Conservation (phyloP, 1,284 basidiomycete genomes). For the Xerocomus minutiporus region DNA sequence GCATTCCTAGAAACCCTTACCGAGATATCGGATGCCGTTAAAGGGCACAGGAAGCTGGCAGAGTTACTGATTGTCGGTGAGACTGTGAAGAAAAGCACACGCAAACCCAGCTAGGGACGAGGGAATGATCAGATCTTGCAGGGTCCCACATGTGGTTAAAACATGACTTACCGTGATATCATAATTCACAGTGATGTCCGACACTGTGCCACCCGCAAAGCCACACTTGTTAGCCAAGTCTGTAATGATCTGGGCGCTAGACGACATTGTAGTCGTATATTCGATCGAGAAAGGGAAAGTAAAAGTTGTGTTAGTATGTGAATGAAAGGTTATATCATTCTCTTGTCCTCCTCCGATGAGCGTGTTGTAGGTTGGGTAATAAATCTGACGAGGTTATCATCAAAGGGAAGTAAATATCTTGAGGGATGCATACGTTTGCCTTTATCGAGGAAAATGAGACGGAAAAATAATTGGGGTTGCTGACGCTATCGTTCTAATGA, state of each 20-base stretch:
- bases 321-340: conserved; percentile 59
- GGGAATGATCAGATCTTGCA: conserved; percentile 12
- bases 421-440: conserved; percentile 46
- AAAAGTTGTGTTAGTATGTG: conserved; percentile 67
- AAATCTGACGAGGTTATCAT: conserved; percentile 43
- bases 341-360: conserved; percentile 60
- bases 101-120: conserved; percentile 51
- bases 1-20: conserved; percentile 11
- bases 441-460: conserved; percentile 68
- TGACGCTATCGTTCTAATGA: conserved; percentile 48
- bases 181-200: conserved; percentile 65
- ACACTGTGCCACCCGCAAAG: conserved; percentile 39
- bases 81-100: conserved; percentile 63
- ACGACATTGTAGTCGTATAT: conserved; percentile 63
- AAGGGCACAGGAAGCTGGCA: conserved; percentile 67
- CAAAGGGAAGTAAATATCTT: not conserved
- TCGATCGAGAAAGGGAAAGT: conserved; percentile 77
- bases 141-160: not conserved
- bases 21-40: conserved; percentile 33
- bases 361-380: conserved; percentile 71
- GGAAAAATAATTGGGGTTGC: conserved; percentile 84
- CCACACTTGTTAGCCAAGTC: conserved; percentile 73
- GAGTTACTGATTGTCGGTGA: conserved; percentile 65
- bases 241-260: conserved; percentile 53
- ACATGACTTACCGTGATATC: conserved; percentile 51